Evolutionary conservation across 345 rosid genomes (phyloP), one percentile per base, ranked within the genome.

Genomic region (Syzygium grande): DNA sequence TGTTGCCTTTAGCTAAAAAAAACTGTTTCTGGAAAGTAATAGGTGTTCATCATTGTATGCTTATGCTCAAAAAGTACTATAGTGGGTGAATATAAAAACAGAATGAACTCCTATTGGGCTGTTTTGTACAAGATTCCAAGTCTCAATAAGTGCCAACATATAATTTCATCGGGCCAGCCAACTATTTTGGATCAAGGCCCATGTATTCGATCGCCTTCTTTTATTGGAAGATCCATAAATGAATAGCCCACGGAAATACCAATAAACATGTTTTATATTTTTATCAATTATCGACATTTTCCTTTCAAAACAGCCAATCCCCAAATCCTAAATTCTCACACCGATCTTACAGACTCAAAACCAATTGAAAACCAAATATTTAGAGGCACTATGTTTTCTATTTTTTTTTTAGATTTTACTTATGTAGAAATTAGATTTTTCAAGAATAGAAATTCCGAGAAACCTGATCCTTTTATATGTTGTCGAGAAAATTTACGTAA

Each of bases 401-500:
- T n/a, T 61, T n/a, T n/a, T n/a, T n/a, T 6, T 61, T n/a, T 61
- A n/a, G 9, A 27, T n/a, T 61, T 13, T n/a, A 61, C 19, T 61
- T 7, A 19, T 61, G 6, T n/a, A 61, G 5, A 14, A 61, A 13
- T n/a, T 61, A n/a, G 73, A 34, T 61, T 61, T 61, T 9, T 61
- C 34, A 15, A 61, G 38, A 7, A n/a, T 19, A n/a, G 68, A 61
- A 61, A 61, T 0, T 61, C 13, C 19, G 6, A 61, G 73, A 61
- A n/a, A 13, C 73, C 73, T n/a, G 3, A 4, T 6, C 11, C 5
- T n/a, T n/a, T 61, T n/a, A 0, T 14, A 61, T 6, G n/a, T 61
- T 6, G 0, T 61, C 1, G 0, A n/a, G 73, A 17, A 61, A 65
- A 30, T 65, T 65, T 30, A 1, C 6, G 0, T 0, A 30, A 16